These are phyloP conservation scores for Lepidium sativum DNA, from an alignment of 345 rosid species.

Conservation along the genomic window DNA sequence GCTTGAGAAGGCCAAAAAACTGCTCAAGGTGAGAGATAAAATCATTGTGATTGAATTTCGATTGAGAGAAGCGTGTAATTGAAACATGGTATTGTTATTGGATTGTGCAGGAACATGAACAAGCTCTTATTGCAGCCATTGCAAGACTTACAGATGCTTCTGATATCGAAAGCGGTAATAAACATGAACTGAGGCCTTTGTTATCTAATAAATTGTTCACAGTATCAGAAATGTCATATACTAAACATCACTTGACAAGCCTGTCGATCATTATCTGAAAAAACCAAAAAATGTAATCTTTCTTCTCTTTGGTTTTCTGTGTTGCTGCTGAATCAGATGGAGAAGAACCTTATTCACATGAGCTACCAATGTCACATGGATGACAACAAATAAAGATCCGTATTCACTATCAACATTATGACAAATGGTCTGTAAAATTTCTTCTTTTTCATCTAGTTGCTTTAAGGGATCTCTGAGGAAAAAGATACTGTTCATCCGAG, in stretches of 20 bases:
- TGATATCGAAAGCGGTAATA: slow-evolving; percentile 85
- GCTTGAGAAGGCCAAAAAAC: slow-evolving; percentile 81
- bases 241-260: background rate
- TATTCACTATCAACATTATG: background rate
- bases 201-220: no score
- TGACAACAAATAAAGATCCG: background rate
- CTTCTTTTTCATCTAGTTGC: background rate
- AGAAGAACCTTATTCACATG: slow-evolving; percentile 21
- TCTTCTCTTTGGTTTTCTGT: background rate
- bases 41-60: background rate
- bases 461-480: background rate
- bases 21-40: slow-evolving; percentile 52
- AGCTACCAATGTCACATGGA: slow-evolving; percentile 4
- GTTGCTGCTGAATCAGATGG: slow-evolving; percentile 21
- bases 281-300: background rate
- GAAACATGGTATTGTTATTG: background rate
- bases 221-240: background rate
- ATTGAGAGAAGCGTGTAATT: background rate
- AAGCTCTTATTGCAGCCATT: slow-evolving; percentile 74
- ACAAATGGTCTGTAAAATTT: background rate
- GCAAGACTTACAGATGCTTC: slow-evolving; percentile 88
- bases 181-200: background rate
- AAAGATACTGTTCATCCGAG: background rate
- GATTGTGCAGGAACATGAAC: slow-evolving; percentile 85
- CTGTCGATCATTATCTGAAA: background rate